Evolutionary conservation across 2,329 filamentous ascomycete species (phyloP), one percentile per base, ranked within the genome.

Genomic region (Nemania abortiva): DNA sequence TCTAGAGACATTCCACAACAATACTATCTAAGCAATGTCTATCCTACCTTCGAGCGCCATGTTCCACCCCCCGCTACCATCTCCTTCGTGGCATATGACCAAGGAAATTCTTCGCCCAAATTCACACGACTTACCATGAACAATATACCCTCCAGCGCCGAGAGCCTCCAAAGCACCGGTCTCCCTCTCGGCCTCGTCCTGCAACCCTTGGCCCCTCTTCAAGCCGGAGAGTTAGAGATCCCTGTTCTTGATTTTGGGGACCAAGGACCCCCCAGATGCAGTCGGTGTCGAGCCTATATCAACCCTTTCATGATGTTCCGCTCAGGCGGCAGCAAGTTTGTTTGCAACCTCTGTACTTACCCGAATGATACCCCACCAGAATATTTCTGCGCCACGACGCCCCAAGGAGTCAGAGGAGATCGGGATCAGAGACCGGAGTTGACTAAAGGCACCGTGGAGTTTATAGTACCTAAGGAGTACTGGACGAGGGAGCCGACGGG

Each of bases 261-360:
- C 50, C 83, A 84, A 47, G 96, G 96, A 0, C 96, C 96, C 49
- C 96, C 96, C 24, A 89, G 96, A 79, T 99, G 96, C 82, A 90
- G 93, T 76, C 88, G 96, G 82, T 99, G 96, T 84, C 89, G 96
- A 78, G 92, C 95, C 15, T 99, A 99, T 82, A 97, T 99, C 83
- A 99, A 99, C 78, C 96, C 96, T 1, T 99, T 99, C 79, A 98
- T 99, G 96, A 92, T 95, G 78, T 99, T 99, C 86, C 89, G 92
- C 68, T 91, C 92, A 18, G 95, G 95, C 45, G 96, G 96, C 66
- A 97, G 95, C 83, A 97, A 97, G 79, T 97, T 97, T 79, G 94
- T 97, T 61, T 99, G 96, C 84, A 99, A 99, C 78, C 93, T 99
- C 82, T 99, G 96, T 83, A 96, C 92, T 24, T 97, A 98, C 79